Evolutionary conservation across 192 early-diverging fungal genomes (phyloP).

Genomic region (Rhizophagus clarus): DNA sequence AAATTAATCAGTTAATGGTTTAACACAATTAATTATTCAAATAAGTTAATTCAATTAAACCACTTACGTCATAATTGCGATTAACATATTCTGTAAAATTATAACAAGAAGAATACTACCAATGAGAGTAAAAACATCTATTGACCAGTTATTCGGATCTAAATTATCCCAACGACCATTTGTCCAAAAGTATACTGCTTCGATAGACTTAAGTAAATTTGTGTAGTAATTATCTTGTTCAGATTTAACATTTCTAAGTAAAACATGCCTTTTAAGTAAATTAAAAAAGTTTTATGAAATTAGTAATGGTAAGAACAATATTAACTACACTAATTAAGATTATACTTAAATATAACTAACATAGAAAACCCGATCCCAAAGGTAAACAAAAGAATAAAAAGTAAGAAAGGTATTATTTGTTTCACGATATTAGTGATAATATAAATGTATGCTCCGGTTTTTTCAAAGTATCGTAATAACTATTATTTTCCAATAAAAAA

Average conservation of each 20-base stretch:
- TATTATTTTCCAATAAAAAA: too few species aligned
- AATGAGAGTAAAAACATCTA: neutral
- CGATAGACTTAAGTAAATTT: neutral
- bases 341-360: neutral
- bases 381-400: neutral
- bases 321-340: neutral
- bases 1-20: neutral
- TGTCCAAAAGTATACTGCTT: conserved; percentile 18
- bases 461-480: neutral
- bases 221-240: neutral
- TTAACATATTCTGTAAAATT: conserved; percentile 22
- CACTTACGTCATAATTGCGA: conserved; percentile 15
- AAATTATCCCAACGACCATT: conserved; percentile 22
- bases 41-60: neutral
- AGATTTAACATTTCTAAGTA: neutral
- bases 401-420: neutral
- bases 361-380: neutral
- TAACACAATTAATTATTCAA: too few species aligned
- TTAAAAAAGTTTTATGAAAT: neutral
- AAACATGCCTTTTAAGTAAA: neutral
- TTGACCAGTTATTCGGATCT: neutral
- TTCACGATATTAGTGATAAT: neutral
- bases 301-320: neutral
- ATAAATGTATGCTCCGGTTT: conserved; percentile 1
- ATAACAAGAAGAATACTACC: neutral